Conservation (phyloP, 2,329 filamentous ascomycete genomes). For the Whalleya microplaca region DNA sequence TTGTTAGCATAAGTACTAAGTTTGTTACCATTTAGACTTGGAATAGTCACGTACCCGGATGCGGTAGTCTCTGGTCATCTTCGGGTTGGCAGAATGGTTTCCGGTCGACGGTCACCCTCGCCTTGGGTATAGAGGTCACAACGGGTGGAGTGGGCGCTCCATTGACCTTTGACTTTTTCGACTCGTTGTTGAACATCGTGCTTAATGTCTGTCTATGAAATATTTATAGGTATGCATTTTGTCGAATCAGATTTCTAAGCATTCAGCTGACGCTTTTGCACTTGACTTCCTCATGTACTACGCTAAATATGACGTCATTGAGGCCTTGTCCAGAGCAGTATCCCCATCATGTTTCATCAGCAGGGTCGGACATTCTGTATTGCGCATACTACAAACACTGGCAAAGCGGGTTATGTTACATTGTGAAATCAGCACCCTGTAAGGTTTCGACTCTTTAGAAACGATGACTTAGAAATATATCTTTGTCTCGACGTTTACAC, state of each 20-base stretch:
- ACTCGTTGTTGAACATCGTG: not conserved
- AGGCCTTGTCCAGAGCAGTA: too few species aligned
- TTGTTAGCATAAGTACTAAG: not conserved
- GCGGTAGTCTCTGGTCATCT: slow-evolving; percentile 30
- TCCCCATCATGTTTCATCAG: too few species aligned
- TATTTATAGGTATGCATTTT: not conserved
- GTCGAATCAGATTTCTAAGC: not conserved
- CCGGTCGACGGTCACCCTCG: slow-evolving; percentile 33
- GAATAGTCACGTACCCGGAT: slow-evolving; percentile 28
- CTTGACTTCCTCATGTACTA: not conserved
- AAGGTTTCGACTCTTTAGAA: too few species aligned
- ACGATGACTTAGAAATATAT: too few species aligned
- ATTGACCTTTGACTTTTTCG: not conserved
- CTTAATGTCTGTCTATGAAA: not conserved
- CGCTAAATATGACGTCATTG: not conserved
- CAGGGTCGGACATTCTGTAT: too few species aligned
- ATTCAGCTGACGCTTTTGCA: too few species aligned
- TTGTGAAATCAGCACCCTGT: too few species aligned
- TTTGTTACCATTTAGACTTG: not conserved
- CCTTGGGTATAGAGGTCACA: slow-evolving; percentile 24
- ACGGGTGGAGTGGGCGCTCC: slow-evolving; percentile 6
- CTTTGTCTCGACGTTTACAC: too few species aligned
- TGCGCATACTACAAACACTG: too few species aligned
- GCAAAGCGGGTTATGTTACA: too few species aligned
- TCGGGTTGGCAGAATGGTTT: slow-evolving; percentile 37